phyloP scores from a whole-genome alignment of 202 grass and related monocot genomes.

The Dendrocalamus latiflorus region DNA sequence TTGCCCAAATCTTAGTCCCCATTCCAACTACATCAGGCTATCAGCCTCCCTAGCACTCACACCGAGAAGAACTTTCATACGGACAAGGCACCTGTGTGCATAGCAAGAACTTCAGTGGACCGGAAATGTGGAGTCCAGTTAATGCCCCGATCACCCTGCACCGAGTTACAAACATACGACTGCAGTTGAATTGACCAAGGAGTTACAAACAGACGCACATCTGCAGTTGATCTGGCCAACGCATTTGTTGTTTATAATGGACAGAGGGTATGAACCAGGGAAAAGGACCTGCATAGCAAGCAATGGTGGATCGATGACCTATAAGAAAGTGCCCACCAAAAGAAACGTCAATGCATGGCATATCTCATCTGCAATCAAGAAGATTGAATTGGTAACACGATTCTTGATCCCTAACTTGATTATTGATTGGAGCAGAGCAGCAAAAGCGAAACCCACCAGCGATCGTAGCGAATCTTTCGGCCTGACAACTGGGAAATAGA shows the following conservation, averaged over 20 bases:
- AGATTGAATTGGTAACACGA: not conserved
- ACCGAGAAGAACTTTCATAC: not conserved
- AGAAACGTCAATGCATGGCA: not conserved
- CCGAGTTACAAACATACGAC: slow-evolving; percentile 1
- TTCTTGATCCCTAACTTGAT: not conserved
- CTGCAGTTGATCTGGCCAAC: slow-evolving; percentile 29
- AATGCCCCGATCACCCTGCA: not conserved
- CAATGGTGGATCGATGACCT: not conserved
- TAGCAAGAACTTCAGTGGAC: not conserved
- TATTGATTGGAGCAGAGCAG: not conserved
- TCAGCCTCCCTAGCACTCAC: not conserved
- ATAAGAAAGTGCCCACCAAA: not conserved
- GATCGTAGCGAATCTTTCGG: not conserved
- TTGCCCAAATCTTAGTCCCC: not conserved
- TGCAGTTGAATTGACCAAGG: slow-evolving; percentile 10
- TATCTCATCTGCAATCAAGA: not conserved
- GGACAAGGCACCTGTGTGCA: not conserved
- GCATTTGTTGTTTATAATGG: slow-evolving; percentile 15
- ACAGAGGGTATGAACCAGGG: slow-evolving; percentile 6
- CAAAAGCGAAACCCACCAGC: not conserved
- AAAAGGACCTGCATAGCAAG: not conserved
- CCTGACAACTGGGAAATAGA: not conserved
- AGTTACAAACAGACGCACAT: not conserved
- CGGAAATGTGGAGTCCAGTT: not conserved
- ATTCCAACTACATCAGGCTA: too few relatives aligned